These are phyloP conservation scores for Nicotiana sylvestris DNA, from an alignment of 257 asterid species.

Conservation along the genomic window DNA sequence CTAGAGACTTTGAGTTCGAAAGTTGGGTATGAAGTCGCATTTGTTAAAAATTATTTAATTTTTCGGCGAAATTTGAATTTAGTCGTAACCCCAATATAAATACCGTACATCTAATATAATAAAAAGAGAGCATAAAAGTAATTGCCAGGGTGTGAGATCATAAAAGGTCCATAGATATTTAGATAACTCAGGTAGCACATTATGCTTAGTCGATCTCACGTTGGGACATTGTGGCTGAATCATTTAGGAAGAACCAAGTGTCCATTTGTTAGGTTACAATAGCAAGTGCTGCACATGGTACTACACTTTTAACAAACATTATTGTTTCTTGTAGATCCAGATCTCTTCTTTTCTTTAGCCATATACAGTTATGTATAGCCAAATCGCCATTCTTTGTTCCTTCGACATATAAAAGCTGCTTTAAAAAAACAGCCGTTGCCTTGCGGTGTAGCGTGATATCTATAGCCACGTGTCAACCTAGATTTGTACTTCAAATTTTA, in stretches of 20 bases:
- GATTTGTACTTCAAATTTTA: background rate
- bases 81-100: too few relatives aligned
- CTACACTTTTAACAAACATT: background rate
- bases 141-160: background rate
- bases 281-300: constrained; percentile 7
- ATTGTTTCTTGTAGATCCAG: constrained; percentile 5
- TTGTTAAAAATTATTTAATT: too few relatives aligned
- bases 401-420: background rate
- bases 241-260: constrained; percentile 9
- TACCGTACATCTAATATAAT: background rate
- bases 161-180: background rate
- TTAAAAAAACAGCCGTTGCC: background rate
- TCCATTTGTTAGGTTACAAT: constrained; percentile 11
- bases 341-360: background rate
- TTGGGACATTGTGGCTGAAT: background rate
- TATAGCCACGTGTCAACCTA: background rate
- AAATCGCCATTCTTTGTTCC: background rate
- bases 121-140: background rate
- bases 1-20: too few relatives aligned
- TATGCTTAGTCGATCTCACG: constrained; percentile 8
- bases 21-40: too few relatives aligned
- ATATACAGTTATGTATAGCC: background rate
- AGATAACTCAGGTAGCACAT: background rate
- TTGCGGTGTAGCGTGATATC: background rate
- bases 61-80: too few relatives aligned